A percentile compares a stretch with the other conserved stretches of the same genome.
These are phyloP conservation scores for Tripterygium wilfordii DNA, from an alignment of 177 flowering plant genomes.

Conservation along the genomic window DNA sequence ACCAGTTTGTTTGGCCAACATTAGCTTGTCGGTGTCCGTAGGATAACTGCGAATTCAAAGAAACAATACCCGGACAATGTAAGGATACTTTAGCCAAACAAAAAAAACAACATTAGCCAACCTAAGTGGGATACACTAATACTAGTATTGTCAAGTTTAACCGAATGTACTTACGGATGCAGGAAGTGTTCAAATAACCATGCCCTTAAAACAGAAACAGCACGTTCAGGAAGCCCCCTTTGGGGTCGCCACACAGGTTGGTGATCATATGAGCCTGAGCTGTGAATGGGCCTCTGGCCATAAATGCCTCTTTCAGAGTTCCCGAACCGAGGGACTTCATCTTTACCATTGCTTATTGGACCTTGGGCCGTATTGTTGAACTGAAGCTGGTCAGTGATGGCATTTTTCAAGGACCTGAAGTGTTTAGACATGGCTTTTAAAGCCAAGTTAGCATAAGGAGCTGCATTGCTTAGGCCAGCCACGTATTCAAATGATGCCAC, in stretches of 20 bases:
- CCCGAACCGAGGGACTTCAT: slow-evolving; percentile 28
- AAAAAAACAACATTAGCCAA: no score
- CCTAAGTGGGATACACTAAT: no score
- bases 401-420: slow-evolving; percentile 62
- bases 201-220: slow-evolving; percentile 76
- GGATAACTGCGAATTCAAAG: slow-evolving; percentile 77
- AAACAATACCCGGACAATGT: not conserved
- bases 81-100: not conserved
- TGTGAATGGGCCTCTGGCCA: slow-evolving; percentile 32
- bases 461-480: slow-evolving; percentile 72
- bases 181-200: slow-evolving; percentile 92
- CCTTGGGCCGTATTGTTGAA: slow-evolving; percentile 32
- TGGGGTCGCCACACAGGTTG: slow-evolving; percentile 92
- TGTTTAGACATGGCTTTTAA: slow-evolving; percentile 71
- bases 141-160: not conserved
- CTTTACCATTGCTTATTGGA: slow-evolving; percentile 26
- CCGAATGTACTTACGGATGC: slow-evolving; percentile 67
- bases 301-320: slow-evolving; percentile 25
- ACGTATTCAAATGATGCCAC: slow-evolving; percentile 79
- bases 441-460: slow-evolving; percentile 67
- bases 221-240: slow-evolving; percentile 88
- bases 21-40: slow-evolving; percentile 79
- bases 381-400: slow-evolving; percentile 67
- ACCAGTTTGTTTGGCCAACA: slow-evolving; percentile 89
- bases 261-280: slow-evolving; percentile 39